These are phyloP conservation scores for Termitomyces sp. DNA, from an alignment of 768 basidiomycete genomes.

Conservation along the genomic window DNA sequence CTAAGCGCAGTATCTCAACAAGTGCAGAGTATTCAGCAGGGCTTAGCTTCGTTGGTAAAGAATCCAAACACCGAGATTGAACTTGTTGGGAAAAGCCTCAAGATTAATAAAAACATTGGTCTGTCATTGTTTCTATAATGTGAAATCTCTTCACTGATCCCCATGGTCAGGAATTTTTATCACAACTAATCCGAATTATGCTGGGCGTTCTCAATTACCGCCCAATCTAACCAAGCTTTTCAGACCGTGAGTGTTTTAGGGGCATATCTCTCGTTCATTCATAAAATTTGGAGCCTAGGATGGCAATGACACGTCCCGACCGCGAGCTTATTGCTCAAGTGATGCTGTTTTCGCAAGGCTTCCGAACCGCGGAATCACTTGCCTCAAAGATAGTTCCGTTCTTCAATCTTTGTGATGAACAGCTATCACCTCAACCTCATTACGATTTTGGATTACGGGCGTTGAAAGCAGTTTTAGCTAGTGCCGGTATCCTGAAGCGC, in stretches of 20 bases:
- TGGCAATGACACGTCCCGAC: constrained; percentile 99
- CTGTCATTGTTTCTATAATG: constrained; percentile 8
- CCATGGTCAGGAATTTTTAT: constrained; percentile 80
- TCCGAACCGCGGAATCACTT: constrained; percentile 95
- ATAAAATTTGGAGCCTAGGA: constrained; percentile 41
- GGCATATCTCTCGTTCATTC: background rate
- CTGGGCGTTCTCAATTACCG: constrained; percentile 88
- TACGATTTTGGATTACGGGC: constrained; percentile 99
- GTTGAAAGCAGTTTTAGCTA: constrained; percentile 91
- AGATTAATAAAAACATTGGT: constrained; percentile 94
- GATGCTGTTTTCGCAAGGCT: constrained; percentile 99
- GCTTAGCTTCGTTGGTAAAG: constrained; percentile 74
- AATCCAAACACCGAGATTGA: constrained; percentile 91
- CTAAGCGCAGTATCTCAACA: constrained; percentile 98
- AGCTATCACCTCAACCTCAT: constrained; percentile 94
- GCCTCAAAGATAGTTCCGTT: constrained; percentile 99
- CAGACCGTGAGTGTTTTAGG: constrained; percentile 63
- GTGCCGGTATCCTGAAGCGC: constrained; percentile 96
- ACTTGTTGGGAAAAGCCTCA: constrained; percentile 89
- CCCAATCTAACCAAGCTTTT: constrained; percentile 91
- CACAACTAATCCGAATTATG: constrained; percentile 98
- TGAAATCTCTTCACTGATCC: constrained; percentile 2
- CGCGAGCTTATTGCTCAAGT: constrained; percentile 99
- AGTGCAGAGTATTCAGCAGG: constrained; percentile 97
- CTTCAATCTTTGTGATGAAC: constrained; percentile 98